Evolutionary conservation across 2,329 filamentous ascomycete species (phyloP), one percentile per base, ranked within the genome.

Genomic region (Penicillium janthinellum): DNA sequence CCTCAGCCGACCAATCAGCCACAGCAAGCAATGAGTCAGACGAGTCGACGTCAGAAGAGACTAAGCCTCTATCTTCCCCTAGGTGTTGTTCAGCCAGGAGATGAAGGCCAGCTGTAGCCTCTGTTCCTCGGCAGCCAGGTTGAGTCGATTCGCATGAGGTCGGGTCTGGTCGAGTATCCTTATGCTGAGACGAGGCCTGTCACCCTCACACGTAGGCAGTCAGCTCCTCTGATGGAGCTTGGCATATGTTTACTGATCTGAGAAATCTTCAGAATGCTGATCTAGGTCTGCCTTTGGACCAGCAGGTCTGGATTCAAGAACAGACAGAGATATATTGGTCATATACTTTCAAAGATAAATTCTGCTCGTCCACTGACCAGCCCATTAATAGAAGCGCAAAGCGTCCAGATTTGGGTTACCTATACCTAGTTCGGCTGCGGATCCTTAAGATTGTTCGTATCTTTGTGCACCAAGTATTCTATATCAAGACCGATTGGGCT

Each of bases 201-300:
- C 2, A 68, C 61, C 2, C 17, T 50, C 8, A 63, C 62, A 4
- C 67, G 71, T 50, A 62, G 57, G 12, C 64, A 70, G 28, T 61
- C 63, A 0, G 69, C 70, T 2, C 67, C 68, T n/a, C 57, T 73
- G 6, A 58, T 72, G 38, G 70, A 10, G 64, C 69, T 4, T 73
- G 70, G 71, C 61, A 69, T 12, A 47, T 71, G 4, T 48, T 65
- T 15, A 51, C 61, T 5, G 60, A 51, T 35, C 34, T 73, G 50
- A 54, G 57, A 25, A 71, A 67, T 50, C 49, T 73, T 4, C 62
- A 61, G 34, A 62, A 45, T 4, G 51, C 66, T 25, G 63, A 57
- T 8, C 31, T 71, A 10, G 61, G 61, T 20, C 48, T 73, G 25
- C 55, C 54, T 3, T 57, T 63, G 4, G 65, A 66, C 20, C 63